Conservation (phyloP, 805 yeast genomes). For the Yarrowia sp. region DNA sequence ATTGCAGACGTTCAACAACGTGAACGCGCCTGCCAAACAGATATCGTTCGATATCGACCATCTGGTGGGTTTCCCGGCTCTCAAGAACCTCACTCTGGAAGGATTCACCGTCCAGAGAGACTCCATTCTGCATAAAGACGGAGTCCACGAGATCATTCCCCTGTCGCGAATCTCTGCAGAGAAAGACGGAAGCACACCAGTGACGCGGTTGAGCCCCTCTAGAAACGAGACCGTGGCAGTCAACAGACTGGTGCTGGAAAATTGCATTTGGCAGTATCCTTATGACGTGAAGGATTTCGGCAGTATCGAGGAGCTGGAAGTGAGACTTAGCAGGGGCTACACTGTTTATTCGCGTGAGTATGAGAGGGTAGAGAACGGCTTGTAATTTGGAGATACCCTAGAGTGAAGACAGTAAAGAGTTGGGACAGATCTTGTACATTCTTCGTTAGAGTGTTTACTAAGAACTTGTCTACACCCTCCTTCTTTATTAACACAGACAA, state of each 20-base stretch:
- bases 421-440: too few species aligned
- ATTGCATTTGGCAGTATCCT: conserved; percentile 43
- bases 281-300: conserved; percentile 41
- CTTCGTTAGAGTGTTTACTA: not conserved
- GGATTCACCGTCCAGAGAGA: conserved; percentile 41
- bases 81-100: conserved; percentile 33
- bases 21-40: conserved; percentile 32
- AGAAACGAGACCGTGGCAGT: conserved; percentile 25
- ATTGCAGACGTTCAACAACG: conserved; percentile 28
- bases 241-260: conserved; percentile 34
- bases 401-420: not conserved
- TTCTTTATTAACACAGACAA: conserved; percentile 31
- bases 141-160: conserved; percentile 22
- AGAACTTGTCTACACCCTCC: not conserved
- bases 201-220: not conserved
- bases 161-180: conserved; percentile 31
- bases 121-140: conserved; percentile 24
- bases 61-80: conserved; percentile 30
- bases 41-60: conserved; percentile 41
- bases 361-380: too few species aligned
- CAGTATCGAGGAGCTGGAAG: conserved; percentile 39
- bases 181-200: conserved; percentile 1
- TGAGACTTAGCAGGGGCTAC: conserved; percentile 35
- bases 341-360: conserved; percentile 41
- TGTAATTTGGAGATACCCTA: too few species aligned